Evolutionary conservation across 2,329 filamentous ascomycete species (phyloP).

Genomic region (Ascochyta koolunga): DNA sequence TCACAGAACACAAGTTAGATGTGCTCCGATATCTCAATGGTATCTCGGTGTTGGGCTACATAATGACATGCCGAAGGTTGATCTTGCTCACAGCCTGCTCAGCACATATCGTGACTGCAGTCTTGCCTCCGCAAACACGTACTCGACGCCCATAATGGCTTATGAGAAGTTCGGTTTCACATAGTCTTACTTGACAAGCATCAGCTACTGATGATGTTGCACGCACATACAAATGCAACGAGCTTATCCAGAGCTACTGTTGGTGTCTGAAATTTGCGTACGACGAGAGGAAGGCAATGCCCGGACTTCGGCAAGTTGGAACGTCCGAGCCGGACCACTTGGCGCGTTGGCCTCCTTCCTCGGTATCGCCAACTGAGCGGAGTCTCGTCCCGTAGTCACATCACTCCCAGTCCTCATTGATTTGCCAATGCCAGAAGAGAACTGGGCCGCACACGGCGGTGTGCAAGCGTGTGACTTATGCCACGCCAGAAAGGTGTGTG

Average conservation of each 20-base stretch:
- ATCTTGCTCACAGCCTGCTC: too few relatives aligned
- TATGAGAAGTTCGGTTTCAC: too few relatives aligned
- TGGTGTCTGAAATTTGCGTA: not conserved
- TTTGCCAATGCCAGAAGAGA: conserved; percentile 38
- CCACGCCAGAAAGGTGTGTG: conserved; percentile 35
- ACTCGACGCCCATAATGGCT: too few relatives aligned
- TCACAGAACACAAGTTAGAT: not conserved
- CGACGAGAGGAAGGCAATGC: not conserved
- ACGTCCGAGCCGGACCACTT: conserved; percentile 8
- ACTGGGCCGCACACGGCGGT: conserved; percentile 40
- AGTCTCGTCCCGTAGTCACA: conserved; percentile 6
- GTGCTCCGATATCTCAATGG: not conserved
- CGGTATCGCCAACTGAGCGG: conserved; percentile 2
- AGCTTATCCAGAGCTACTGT: not conserved
- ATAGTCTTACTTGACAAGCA: not conserved
- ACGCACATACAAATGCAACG: not conserved
- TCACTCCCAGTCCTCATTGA: not conserved
- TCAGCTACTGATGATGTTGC: not conserved
- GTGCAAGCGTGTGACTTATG: conserved; percentile 41
- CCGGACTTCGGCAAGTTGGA: conserved; percentile 8
- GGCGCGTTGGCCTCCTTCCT: conserved; percentile 6
- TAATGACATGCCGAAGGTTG: not conserved
- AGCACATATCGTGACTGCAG: too few relatives aligned
- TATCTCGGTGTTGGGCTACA: not conserved
- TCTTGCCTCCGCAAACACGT: too few relatives aligned